Conservation (phyloP, 2,329 filamentous ascomycete genomes). For the Periconia digitata region DNA sequence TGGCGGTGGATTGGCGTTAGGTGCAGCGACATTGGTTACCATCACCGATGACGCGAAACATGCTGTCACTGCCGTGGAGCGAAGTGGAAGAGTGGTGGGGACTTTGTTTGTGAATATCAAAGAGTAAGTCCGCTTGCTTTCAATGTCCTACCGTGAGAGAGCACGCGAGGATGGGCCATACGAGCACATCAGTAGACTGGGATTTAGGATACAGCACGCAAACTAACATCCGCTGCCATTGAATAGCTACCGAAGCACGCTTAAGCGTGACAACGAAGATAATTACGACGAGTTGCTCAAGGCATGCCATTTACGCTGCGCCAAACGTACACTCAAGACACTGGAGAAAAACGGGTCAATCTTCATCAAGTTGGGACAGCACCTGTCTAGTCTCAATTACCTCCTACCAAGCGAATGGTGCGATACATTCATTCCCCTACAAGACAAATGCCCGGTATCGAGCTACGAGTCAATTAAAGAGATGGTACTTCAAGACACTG, state of each 20-base stretch:
- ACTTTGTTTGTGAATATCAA: constrained; percentile 82
- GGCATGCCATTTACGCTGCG: constrained; percentile 90
- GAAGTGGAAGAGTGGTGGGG: constrained; percentile 75
- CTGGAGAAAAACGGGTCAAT: constrained; percentile 97
- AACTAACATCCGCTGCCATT: too few species aligned
- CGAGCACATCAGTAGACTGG: too few species aligned
- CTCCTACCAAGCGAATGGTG: constrained; percentile 91
- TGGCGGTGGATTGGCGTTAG: constrained; percentile 34
- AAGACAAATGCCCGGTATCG: constrained; percentile 93
- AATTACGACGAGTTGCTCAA: constrained; percentile 70
- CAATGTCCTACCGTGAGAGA: too few species aligned
- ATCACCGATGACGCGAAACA: constrained; percentile 71
- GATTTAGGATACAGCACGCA: too few species aligned
- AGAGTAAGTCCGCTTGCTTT: constrained; percentile 67
- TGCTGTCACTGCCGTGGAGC: constrained; percentile 71
- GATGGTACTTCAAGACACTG: constrained; percentile 86
- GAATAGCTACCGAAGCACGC: constrained; percentile 78
- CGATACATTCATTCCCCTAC: constrained; percentile 89
- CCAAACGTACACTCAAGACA: constrained; percentile 79
- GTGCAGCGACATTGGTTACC: constrained; percentile 48
- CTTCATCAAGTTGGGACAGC: constrained; percentile 96
- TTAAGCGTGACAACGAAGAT: constrained; percentile 69
- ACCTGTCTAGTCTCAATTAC: constrained; percentile 95
- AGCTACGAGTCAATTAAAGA: constrained; percentile 81
- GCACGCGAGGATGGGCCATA: too few species aligned